Percentiles rank a stretch among this genome's conserved stretches.
Evolutionary conservation across 208 protist genomes (phyloP).

Genomic region (Trypanosoma boissoni): DNA sequence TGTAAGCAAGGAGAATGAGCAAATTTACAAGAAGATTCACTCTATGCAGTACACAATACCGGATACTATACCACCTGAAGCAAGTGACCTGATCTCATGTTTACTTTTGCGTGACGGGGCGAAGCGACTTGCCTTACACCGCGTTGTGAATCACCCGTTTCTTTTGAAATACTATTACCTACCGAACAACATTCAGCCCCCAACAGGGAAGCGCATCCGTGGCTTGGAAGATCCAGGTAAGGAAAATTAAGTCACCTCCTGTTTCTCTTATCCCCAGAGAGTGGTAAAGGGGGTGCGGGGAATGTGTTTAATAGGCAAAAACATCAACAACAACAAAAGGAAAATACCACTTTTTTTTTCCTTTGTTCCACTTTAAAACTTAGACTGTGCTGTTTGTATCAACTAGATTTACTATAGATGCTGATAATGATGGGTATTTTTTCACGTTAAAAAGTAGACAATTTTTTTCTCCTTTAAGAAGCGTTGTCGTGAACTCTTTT

Average conservation of each 20-base stretch:
- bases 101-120: slow-evolving; percentile 69
- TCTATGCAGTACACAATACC: slow-evolving; percentile 89
- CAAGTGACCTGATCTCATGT: slow-evolving; percentile 85
- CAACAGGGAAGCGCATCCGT: slow-evolving; percentile 69
- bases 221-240: slow-evolving; percentile 16
- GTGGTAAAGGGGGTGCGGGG: too few relatives aligned
- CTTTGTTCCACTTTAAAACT: background rate
- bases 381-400: slow-evolving; percentile 2
- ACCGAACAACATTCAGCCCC: slow-evolving; percentile 77
- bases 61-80: slow-evolving; percentile 72
- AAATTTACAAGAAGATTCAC: slow-evolving; percentile 92
- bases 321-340: too few relatives aligned
- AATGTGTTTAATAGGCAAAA: too few relatives aligned
- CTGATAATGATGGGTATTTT: too few relatives aligned
- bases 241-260: too few relatives aligned
- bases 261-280: too few relatives aligned
- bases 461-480: too few relatives aligned
- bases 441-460: too few relatives aligned
- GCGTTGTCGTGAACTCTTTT: too few relatives aligned
- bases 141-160: slow-evolving; percentile 83
- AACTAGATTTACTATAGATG: background rate
- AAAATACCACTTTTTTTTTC: background rate
- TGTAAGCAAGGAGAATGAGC: slow-evolving; percentile 76
- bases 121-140: slow-evolving; percentile 75
- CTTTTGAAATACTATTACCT: slow-evolving; percentile 90